Conservation (phyloP, 805 yeast species). For the Candida manassasensis region DNA sequence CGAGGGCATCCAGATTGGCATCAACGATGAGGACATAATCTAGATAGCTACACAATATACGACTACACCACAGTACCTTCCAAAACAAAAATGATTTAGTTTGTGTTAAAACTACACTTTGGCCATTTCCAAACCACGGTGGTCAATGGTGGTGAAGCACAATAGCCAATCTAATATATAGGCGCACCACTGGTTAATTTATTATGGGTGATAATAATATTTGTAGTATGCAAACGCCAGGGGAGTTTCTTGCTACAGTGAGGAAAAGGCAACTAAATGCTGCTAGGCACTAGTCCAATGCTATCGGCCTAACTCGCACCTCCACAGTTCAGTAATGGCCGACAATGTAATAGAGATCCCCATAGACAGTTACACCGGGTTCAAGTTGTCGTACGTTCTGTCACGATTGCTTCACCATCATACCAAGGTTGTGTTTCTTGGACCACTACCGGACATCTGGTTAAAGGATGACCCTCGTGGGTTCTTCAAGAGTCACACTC, state of each 20-base stretch:
- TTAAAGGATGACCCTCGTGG: slow-evolving; percentile 29
- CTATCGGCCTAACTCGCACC: too few species aligned
- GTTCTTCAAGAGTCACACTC: slow-evolving; percentile 14
- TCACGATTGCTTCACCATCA: slow-evolving; percentile 44
- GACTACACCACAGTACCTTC: too few species aligned
- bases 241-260: not conserved
- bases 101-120: too few species aligned
- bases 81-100: too few species aligned
- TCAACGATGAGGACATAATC: slow-evolving; percentile 37
- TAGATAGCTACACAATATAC: too few species aligned
- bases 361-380: slow-evolving; percentile 54
- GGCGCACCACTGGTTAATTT: too few species aligned
- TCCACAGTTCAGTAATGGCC: not conserved
- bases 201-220: too few species aligned
- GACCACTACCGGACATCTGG: slow-evolving; percentile 60
- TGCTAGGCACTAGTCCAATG: too few species aligned
- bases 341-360: slow-evolving; percentile 34
- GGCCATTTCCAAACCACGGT: too few species aligned
- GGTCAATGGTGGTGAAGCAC: too few species aligned
- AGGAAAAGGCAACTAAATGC: too few species aligned
- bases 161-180: too few species aligned
- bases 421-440: slow-evolving; percentile 49
- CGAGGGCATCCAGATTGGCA: slow-evolving; percentile 35
- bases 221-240: not conserved
- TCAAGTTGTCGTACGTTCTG: slow-evolving; percentile 50